These are phyloP conservation scores for Articulospora tetracladia DNA, from an alignment of 495 filamentous ascomycete genomes.

Conservation along the genomic window DNA sequence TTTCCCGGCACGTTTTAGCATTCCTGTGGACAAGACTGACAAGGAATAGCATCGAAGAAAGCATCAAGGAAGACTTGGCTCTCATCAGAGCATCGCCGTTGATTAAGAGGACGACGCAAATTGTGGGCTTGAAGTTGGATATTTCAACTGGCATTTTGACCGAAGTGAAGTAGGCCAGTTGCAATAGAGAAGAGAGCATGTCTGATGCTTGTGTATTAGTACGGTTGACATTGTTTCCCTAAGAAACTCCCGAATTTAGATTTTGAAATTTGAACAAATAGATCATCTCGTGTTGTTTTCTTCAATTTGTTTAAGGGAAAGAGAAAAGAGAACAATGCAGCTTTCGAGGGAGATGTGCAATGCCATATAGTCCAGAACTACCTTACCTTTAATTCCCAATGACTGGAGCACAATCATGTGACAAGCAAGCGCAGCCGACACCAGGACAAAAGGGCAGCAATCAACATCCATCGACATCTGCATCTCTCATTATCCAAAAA, in stretches of 20 bases:
- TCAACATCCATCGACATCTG: no score
- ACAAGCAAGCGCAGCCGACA: no score
- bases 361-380: no score
- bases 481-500: no score
- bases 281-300: background rate
- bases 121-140: slow-evolving; percentile 30
- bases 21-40: background rate
- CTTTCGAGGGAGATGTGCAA: no score
- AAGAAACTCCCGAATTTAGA: background rate
- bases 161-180: slow-evolving; percentile 9
- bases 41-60: slow-evolving; percentile 25
- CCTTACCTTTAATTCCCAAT: no score
- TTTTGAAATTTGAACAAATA: background rate
- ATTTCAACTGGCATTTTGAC: slow-evolving; percentile 22
- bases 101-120: slow-evolving; percentile 24
- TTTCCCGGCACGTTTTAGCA: background rate
- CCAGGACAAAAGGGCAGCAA: no score
- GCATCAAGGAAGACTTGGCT: slow-evolving; percentile 28
- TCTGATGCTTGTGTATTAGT: background rate
- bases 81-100: slow-evolving; percentile 27
- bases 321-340: no score
- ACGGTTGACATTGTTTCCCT: no score
- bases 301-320: background rate
- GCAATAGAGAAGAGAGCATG: background rate
- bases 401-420: no score